Conservation (phyloP, 2,329 filamentous ascomycete species). For the Penicillium sp. region DNA sequence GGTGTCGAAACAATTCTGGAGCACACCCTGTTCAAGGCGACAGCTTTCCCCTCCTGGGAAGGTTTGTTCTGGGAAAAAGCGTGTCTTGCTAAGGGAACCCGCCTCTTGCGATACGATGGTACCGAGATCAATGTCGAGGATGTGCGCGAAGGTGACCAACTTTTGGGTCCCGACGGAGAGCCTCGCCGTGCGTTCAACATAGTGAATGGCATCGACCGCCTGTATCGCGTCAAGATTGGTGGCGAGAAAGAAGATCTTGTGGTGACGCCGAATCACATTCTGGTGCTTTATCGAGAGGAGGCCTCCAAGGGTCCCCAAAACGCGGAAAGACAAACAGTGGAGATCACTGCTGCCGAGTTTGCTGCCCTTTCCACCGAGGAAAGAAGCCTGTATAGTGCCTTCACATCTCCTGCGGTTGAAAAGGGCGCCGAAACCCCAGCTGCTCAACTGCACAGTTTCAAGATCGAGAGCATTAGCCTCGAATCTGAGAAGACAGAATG, state of each 20-base stretch:
- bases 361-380: slow-evolving; percentile 42
- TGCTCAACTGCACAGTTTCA: slow-evolving; percentile 34
- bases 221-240: slow-evolving; percentile 52
- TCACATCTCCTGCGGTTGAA: slow-evolving; percentile 16
- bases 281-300: slow-evolving; percentile 44
- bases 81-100: slow-evolving; percentile 44
- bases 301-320: not conserved
- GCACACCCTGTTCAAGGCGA: slow-evolving; percentile 94
- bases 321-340: slow-evolving; percentile 39
- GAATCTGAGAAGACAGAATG: slow-evolving; percentile 48
- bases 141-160: slow-evolving; percentile 51
- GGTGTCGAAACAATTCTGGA: slow-evolving; percentile 98
- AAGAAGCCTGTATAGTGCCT: slow-evolving; percentile 38
- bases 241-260: slow-evolving; percentile 49
- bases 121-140: slow-evolving; percentile 50
- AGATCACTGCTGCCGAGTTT: slow-evolving; percentile 51
- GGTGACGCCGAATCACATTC: slow-evolving; percentile 52
- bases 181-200: slow-evolving; percentile 53
- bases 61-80: slow-evolving; percentile 87
- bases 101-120: slow-evolving; percentile 48
- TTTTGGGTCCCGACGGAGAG: slow-evolving; percentile 51
- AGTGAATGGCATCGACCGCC: slow-evolving; percentile 48
- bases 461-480: slow-evolving; percentile 45
- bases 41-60: slow-evolving; percentile 95
- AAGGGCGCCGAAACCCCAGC: not conserved